Evolutionary conservation across 2,329 filamentous ascomycete species (phyloP), one percentile per base, ranked within the genome.

Genomic region (Didymellaceae sp.): DNA sequence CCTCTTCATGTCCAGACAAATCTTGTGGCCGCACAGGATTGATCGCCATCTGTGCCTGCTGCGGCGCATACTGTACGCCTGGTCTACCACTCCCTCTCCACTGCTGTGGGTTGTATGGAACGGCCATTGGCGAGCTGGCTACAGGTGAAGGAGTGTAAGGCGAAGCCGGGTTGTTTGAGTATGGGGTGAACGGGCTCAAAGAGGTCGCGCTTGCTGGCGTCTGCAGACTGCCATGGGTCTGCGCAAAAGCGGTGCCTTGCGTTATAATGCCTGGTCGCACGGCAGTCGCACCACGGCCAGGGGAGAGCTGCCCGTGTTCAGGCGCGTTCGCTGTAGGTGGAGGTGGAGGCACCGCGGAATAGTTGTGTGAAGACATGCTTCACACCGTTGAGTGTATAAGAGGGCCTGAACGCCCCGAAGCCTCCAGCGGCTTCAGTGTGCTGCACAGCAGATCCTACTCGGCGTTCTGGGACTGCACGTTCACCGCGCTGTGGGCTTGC

Each of bases 61-160:
- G 42, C 21, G 69, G 70, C 16, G 72, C 57, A 61, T 73, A 70
- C 46, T 65, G 62, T 16, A 74, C 76, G 51, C 70, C 69, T 7
- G 71, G 62, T 39, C 71, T 68, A 13, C 66, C 72, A 45, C 63
- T 64, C 52, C 74, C 71, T 58, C 67, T 72, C 78, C 78, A 80
- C 73, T 80, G 77, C 60, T 76, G 75, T 26, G 78, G 78, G 60
- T 80, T 79, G 68, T 80, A 80, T 1, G 77, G 73, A 39, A 67
- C 65, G 28, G 72, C 68, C 71, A 74, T 71, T 39, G 71, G 67
- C 40, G 68, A 71, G 47, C 66, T 55, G 8, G 61, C 51, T 43
- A 54, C 49, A n/a, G 68, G 65, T 17, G 67, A 68, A 14, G 67
- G 58, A 39, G 67, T 61, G 65, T 70, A 70, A 26, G 67, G 54